A percentile compares a stretch with the other conserved stretches of the same genome.
phyloP scores from a whole-genome alignment of 176 grass and related monocot species.

The Saccharum spontaneum region DNA sequence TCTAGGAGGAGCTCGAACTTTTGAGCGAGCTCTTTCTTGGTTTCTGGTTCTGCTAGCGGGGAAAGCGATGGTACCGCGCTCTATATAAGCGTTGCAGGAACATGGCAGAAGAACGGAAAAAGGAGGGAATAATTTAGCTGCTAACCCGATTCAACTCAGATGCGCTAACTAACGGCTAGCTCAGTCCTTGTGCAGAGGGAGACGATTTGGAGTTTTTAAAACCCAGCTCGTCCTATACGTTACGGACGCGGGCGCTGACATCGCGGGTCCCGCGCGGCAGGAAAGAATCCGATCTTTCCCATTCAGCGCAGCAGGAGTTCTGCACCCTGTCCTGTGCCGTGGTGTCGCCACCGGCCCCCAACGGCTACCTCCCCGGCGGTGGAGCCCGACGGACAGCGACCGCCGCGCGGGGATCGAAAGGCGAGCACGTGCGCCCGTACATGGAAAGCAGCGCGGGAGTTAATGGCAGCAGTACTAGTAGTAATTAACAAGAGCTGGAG shows the following conservation, averaged over 20 bases:
- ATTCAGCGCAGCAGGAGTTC: constrained; percentile 22
- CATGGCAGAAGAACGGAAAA: not conserved
- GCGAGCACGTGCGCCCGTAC: constrained; percentile 42
- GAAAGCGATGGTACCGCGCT: constrained; percentile 12
- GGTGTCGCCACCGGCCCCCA: not conserved
- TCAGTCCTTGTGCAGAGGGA: not conserved
- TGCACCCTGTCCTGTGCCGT: constrained; percentile 10
- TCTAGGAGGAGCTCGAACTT: constrained; percentile 23
- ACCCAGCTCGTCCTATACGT: not conserved
- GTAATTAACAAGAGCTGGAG: constrained; percentile 2
- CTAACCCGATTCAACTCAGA: constrained; percentile 30
- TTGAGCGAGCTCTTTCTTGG: constrained; percentile 13
- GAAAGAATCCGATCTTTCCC: constrained; percentile 33
- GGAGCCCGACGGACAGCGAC: constrained; percentile 11
- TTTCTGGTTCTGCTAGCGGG: constrained; percentile 25
- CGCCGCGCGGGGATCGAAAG: not conserved
- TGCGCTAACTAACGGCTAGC: constrained; percentile 58
- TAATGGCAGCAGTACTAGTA: constrained; percentile 22
- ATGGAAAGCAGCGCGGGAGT: constrained; percentile 25
- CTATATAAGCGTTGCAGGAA: constrained; percentile 44
- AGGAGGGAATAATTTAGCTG: constrained; percentile 50
- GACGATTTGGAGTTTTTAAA: not conserved
- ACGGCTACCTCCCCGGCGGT: constrained; percentile 44
- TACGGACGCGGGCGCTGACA: not conserved
- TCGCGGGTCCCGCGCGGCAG: not conserved